phyloP scores from a whole-genome alignment of 2,329 filamentous ascomycete genomes.

The Tetracladium maxilliforme region DNA sequence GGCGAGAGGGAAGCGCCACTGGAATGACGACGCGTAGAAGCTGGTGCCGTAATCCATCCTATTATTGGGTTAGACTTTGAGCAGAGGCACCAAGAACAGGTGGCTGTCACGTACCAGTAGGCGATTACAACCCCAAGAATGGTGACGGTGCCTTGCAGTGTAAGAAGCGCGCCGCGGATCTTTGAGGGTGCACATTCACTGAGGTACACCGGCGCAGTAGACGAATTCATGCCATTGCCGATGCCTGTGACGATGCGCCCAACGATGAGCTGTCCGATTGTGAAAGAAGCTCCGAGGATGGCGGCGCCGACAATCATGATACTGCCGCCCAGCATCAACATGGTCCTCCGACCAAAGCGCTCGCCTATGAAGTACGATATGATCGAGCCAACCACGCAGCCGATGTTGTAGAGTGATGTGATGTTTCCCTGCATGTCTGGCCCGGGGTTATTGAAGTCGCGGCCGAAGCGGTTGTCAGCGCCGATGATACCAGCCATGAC shows the following conservation, averaged over 20 bases:
- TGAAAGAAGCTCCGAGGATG: conserved; percentile 22
- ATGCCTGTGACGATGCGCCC: conserved; percentile 29
- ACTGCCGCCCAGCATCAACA: conserved; percentile 22
- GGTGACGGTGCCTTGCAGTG: conserved; percentile 26
- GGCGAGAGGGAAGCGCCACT: conserved; percentile 26
- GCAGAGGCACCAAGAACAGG: conserved; percentile 2
- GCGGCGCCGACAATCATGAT: conserved; percentile 27
- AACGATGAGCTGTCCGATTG: conserved; percentile 24
- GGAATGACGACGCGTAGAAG: conserved; percentile 16
- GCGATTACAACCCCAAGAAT: conserved; percentile 30
- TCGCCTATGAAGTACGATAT: conserved; percentile 20
- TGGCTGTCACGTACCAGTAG: too few species aligned
- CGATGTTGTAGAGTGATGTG: conserved; percentile 18
- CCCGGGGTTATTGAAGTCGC: conserved; percentile 19
- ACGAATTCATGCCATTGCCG: conserved; percentile 21
- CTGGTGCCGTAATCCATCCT: conserved; percentile 21
- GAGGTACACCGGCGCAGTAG: conserved; percentile 19
- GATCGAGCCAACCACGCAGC: conserved; percentile 15
- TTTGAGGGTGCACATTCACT: conserved; percentile 9
- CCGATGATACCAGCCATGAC: conserved; percentile 18
- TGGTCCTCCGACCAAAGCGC: conserved; percentile 22
- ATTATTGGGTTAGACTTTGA: too few species aligned
- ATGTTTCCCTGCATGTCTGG: conserved; percentile 21
- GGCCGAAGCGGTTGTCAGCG: conserved; percentile 22
- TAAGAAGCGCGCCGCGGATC: conserved; percentile 25